These are phyloP conservation scores for Lepidium sativum DNA, from an alignment of 345 rosid genomes.

Conservation along the genomic window DNA sequence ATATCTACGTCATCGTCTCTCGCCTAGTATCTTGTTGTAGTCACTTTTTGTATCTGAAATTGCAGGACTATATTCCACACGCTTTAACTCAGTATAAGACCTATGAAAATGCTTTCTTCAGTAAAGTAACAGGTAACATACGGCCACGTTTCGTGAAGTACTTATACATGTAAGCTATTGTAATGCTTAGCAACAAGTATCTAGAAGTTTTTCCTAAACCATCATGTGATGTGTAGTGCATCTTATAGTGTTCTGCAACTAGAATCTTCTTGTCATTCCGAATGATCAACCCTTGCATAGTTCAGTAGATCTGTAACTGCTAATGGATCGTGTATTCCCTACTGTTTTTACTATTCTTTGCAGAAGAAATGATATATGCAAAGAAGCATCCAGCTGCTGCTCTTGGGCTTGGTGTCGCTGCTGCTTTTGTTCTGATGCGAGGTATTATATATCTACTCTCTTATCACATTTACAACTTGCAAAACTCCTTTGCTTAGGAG, in stretches of 20 bases:
- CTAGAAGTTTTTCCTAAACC: background rate
- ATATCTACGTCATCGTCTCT: background rate
- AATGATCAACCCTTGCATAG: background rate
- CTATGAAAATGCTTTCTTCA: slow-evolving; percentile 43
- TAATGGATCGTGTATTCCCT: background rate
- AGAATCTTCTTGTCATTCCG: background rate
- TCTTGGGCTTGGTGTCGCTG: slow-evolving; percentile 53
- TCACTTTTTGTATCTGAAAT: background rate
- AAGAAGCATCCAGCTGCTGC: slow-evolving; percentile 68
- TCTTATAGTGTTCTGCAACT: background rate
- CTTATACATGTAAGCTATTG: background rate
- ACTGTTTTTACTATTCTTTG: background rate
- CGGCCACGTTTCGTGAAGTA: background rate
- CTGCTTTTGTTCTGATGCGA: slow-evolving; percentile 61
- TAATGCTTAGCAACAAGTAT: background rate
- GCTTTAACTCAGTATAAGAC: slow-evolving; percentile 29
- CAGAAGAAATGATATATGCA: slow-evolving; percentile 54
- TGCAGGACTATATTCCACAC: slow-evolving; percentile 41
- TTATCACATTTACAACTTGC: background rate
- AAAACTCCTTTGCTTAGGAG: background rate
- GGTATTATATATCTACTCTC: slow-evolving; percentile 32
- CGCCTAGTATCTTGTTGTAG: background rate
- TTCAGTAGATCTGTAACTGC: background rate
- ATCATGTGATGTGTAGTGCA: background rate
- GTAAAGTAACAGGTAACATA: slow-evolving; percentile 37